Evolutionary conservation across 495 filamentous ascomycete genomes (phyloP).

Genomic region (Trichoderma erinaceum): DNA sequence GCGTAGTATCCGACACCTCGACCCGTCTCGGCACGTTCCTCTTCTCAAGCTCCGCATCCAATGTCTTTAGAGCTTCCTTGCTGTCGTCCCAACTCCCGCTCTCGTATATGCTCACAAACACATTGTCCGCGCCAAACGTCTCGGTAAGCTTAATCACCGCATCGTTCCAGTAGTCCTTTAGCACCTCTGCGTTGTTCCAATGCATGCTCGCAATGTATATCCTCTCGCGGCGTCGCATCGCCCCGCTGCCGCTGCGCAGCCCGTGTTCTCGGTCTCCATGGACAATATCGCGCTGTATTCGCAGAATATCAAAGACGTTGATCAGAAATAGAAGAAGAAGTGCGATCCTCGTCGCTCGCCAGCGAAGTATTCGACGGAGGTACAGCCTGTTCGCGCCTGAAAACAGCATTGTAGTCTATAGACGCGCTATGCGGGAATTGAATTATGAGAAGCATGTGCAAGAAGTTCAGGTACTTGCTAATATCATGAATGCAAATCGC

Average conservation of each 20-base stretch:
- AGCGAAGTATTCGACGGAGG: constrained; percentile 20
- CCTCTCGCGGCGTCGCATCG: constrained; percentile 26
- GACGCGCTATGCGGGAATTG: not conserved
- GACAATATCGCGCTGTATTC: constrained; percentile 17
- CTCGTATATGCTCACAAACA: constrained; percentile 65
- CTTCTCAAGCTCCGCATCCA: constrained; percentile 50
- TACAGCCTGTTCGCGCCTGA: not conserved
- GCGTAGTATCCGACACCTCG: constrained; percentile 47
- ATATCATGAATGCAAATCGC: not conserved
- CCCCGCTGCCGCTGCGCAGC: constrained; percentile 5
- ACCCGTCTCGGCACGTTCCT: constrained; percentile 50
- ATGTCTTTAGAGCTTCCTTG: constrained; percentile 55
- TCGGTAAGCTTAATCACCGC: constrained; percentile 51
- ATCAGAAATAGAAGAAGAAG: constrained; percentile 21
- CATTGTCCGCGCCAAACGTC: constrained; percentile 56
- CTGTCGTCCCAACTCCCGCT: constrained; percentile 67
- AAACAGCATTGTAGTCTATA: constrained; percentile 4
- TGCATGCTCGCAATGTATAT: constrained; percentile 63
- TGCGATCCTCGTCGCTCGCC: constrained; percentile 20
- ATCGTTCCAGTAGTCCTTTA: constrained; percentile 56
- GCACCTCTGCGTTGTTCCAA: constrained; percentile 62
- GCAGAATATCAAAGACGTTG: constrained; percentile 23
- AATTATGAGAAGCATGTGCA: not conserved
- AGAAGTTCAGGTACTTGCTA: not conserved
- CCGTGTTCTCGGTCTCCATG: not conserved